Evolutionary conservation across 2,329 filamentous ascomycete genomes (phyloP), one percentile per base, ranked within the genome.

Genomic region (Fonsecaea nubica): DNA sequence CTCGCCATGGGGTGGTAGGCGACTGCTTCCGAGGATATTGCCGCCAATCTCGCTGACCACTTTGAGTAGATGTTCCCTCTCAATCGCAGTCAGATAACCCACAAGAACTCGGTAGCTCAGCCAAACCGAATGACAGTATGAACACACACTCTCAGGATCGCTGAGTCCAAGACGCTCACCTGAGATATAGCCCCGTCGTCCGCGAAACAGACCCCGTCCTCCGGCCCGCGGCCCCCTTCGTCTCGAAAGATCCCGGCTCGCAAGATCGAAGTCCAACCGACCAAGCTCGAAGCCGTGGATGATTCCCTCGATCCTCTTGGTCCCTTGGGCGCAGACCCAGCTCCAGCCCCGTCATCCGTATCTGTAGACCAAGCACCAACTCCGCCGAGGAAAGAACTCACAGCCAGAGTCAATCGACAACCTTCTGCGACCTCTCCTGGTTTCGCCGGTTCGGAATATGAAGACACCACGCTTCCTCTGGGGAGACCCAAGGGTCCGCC

Each of bases 401-500:
- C 74, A 74, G 75, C 74, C 53, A 77, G 77, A 63, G 77, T 78
- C 21, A 60, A 64, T 21, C 67, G 62, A 35, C 69, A 62, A 32
- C 54, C 64, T 13, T 69, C 71, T 42, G 63, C 83, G 38, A 78
- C 81, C 55, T 78, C 82, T 58, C 82, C 82, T 45, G 80, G 86
- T 76, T 81, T 85, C 78, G 85, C 94, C 75, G 87, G 86, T 55
- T 87, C 92, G 63, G 89, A 91, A 66, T 84, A 92, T 61, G 90
- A 91, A 69, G 90, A 92, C 67, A 85, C 89, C 71, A 83, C 85
- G 9, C 81, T 80, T n/a, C 80, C 81, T 4, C 83, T 87, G 48
- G 85, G 90, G 42, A 84, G 92, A 69, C 84, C 92, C 78, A 77
- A 84, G 80, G 75, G 86, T 76, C 72, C 88, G 83, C 86, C 86